Base-by-base conservation (phyloP, 768 basidiomycete species). In the Tremella mesenterica region DNA sequence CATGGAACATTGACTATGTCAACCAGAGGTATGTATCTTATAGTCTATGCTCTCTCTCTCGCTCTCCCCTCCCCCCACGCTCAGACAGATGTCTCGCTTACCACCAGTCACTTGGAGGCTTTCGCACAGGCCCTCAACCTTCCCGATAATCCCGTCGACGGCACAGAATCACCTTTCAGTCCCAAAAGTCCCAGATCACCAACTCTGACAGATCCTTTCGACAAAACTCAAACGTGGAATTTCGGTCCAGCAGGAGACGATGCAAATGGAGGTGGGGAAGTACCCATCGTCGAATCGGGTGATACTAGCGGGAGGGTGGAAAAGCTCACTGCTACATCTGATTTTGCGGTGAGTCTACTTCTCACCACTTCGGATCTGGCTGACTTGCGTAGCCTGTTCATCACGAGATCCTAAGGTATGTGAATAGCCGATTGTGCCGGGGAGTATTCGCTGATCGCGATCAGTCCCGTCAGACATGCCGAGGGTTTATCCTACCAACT, bases 401-500 rank as follows among this genome's bases (percentile, higher is more conserved):
- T 69, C 74, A 88, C n/a, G n/a, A n/a, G n/a, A n/a, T n/a, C n/a
- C n/a, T n/a, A n/a, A n/a, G n/a, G 60, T 84, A 78, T 67, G 83
- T 96, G 18, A 84, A 81, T 70, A 82, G 77, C 46, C 73, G 76
- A 77, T 69, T 52, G 33, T 31, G n/a, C 28, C 65, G 75, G 4
- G 65, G 67, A 52, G 29, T 67, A 38, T 34, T n/a, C n/a, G n/a
- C n/a, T n/a, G n/a, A n/a, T n/a, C n/a, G n/a, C n/a, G n/a, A n/a
- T n/a, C n/a, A n/a, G n/a, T n/a, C n/a, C n/a, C n/a, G n/a, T n/a
- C n/a, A n/a, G n/a, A n/a, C 58, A 56, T 21, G 57, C 16, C 83
- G 84, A 64, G 89, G 89, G 52, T 83, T 81, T 78, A 71, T n/a
- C 85, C 29, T 92, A 82, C 66, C 76, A 89, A 34, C 72, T 92